Evolutionary conservation across 2,329 filamentous ascomycete species (phyloP), one percentile per base, ranked within the genome.

Genomic region (Beauveria bassiana): DNA sequence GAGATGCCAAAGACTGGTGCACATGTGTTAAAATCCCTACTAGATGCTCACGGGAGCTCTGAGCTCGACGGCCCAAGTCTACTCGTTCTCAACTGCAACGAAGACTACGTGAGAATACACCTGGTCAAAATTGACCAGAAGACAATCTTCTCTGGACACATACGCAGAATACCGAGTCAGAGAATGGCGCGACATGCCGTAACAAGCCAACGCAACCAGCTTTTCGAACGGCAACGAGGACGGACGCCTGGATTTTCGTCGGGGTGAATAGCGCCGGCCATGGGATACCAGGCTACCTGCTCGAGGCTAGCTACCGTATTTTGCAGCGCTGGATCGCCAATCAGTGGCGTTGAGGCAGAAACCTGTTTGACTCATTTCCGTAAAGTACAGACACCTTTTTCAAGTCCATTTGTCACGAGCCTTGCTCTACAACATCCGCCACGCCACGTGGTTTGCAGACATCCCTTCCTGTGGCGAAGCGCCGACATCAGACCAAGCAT

Each of bases 221-320:
- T 59, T 59, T 18, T 65, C 64, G 65, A 65, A 67, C 20, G 65
- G 56, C 31, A 61, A 34, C 5, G 56, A 47, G 16, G 55, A 61
- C n/a, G 62, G 66, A 0, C 61, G 61, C 24, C 62, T 67, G 3
- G 63, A 22, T 63, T 18, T 66, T 68, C 55, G 66, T 66, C 50
- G 64, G 64, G 20, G 58, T 79, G 3, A 70, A 78, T 66, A 70
- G 70, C 12, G 72, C 74, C 3, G 77, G 77, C 3, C 76, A 79
- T 64, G 70, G 77, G 70, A 75, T 78, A 61, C 65, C 66, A 14
- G 54, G 54, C 22, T 52, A 62, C 22, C 53, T 53, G 14, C 28
- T 46, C 6, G 49, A 62, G 22, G 54, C 47, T 3, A 47, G 53
- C 31, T 62, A 53, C 49, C 46, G 49, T 26, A 49, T 62, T 40